Base-by-base conservation (phyloP, 331 rosid species). In the Quercus tomentella region DNA sequence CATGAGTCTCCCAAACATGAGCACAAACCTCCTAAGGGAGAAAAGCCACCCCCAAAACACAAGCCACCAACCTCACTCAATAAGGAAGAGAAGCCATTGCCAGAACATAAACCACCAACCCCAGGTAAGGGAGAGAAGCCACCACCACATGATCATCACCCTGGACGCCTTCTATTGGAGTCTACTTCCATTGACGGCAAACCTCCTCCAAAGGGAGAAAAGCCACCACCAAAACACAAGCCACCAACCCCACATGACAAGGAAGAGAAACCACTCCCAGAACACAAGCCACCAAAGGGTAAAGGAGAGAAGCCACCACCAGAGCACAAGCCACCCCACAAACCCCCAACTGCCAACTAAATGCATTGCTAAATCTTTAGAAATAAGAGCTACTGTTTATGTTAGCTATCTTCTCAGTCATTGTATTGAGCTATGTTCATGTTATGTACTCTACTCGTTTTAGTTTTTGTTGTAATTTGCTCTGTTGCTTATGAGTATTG, bases 51-150 rank as follows among this genome's bases (percentile, higher is more conserved):
- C 4, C 84, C 81, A 5, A 75, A 35, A 7, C 21, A 74, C 4
- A 55, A 68, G 16, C 85, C 87, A 0, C 82, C 80, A 0, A 23
- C 68, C 55, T 35, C 22, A 23, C 65, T 37, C 4, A 21, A 33
- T 3, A 33, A 10, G 8, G 10, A 35, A 43, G 86, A 49, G 30
- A 72, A 82, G 2, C 80, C 89, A 6, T 83, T 86, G 5, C 80
- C 75, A 5, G 12, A 65, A 8, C 77, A 41, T 26, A 80, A 81
- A 3, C 82, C 85, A 1, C 51, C 74, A 1, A 14, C 74, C 0
- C 81, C 63, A 5, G 23, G 21, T 7, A 35, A 79, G 10, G 72
- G 63, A 14, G 41, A 56, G 10, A 41, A 79, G 31, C 76, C 61
- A 37, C 43, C 43, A 37, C 43, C 43, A 37, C 43, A 37, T 37